phyloP scores from a whole-genome alignment of 495 filamentous ascomycete species.

The Xylaria nigripes region DNA sequence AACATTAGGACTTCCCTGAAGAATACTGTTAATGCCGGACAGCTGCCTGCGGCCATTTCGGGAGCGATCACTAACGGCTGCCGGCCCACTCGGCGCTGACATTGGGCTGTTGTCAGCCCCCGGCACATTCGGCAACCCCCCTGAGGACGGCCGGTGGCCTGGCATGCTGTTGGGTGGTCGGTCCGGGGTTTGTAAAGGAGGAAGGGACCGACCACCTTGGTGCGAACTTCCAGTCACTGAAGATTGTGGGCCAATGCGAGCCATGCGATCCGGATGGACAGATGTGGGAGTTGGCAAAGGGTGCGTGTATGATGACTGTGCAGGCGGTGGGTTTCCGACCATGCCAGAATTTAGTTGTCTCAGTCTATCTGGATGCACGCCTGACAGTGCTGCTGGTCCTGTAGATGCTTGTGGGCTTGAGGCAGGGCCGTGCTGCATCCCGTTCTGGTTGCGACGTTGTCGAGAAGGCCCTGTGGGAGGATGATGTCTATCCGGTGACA shows the following conservation, averaged over 20 bases:
- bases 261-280: slow-evolving; percentile 46
- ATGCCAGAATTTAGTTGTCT: slow-evolving; percentile 27
- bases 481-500: slow-evolving; percentile 38
- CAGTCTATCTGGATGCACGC: slow-evolving; percentile 39
- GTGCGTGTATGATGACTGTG: slow-evolving; percentile 18
- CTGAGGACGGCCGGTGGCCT: slow-evolving; percentile 26
- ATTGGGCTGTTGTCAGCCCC: slow-evolving; percentile 26
- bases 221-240: slow-evolving; percentile 14
- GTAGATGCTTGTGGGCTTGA: slow-evolving; percentile 17
- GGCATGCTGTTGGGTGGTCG: slow-evolving; percentile 15
- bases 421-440: slow-evolving; percentile 22
- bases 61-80: slow-evolving; percentile 36
- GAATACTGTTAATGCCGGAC: slow-evolving; percentile 43
- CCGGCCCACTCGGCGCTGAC: slow-evolving; percentile 41
- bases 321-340: slow-evolving; percentile 11
- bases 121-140: slow-evolving; percentile 14
- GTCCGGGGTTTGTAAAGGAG: slow-evolving; percentile 22
- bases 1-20: slow-evolving; percentile 32
- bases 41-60: slow-evolving; percentile 40
- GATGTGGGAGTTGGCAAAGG: slow-evolving; percentile 18
- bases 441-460: slow-evolving; percentile 30
- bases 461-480: slow-evolving; percentile 42
- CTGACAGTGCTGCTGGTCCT: slow-evolving; percentile 16
- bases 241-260: slow-evolving; percentile 24
- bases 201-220: slow-evolving; percentile 21